These are phyloP conservation scores for Ustilago sp. DNA, from an alignment of 1,284 basidiomycete species.

Conservation along the genomic window DNA sequence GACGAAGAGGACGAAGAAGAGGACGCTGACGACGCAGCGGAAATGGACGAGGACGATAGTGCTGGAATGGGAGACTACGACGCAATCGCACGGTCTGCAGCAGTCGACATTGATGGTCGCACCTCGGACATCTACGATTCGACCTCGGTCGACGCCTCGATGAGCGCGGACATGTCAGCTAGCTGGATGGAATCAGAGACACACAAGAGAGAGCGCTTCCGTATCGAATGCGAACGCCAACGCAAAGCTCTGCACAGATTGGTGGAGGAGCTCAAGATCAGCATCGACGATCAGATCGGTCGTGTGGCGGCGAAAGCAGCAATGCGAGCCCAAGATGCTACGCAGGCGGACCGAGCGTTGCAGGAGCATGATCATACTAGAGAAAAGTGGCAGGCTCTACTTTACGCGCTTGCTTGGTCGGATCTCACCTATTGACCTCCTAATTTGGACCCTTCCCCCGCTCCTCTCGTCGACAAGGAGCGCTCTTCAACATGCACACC, in stretches of 20 bases:
- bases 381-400: constrained; percentile 41
- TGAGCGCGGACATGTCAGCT: constrained; percentile 30
- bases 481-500: neutral
- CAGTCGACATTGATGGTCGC: neutral
- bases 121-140: constrained; percentile 9
- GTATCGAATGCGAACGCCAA: constrained; percentile 32
- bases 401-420: constrained; percentile 41
- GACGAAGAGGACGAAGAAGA: constrained; percentile 38
- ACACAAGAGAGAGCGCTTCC: constrained; percentile 35
- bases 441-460: neutral
- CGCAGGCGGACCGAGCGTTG: constrained; percentile 29
- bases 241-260: constrained; percentile 32
- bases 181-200: constrained; percentile 35
- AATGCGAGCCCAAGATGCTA: constrained; percentile 21
- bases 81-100: neutral
- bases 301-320: constrained; percentile 26
- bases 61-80: neutral
- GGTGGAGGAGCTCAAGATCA: constrained; percentile 37
- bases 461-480: neutral
- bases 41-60: neutral
- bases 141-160: constrained; percentile 30
- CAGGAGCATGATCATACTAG: constrained; percentile 27
- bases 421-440: constrained; percentile 29
- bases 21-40: constrained; percentile 12
- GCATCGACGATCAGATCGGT: constrained; percentile 46